phyloP scores from a whole-genome alignment of 2,329 filamentous ascomycete species.

The Fonsecaea pedrosoi region DNA sequence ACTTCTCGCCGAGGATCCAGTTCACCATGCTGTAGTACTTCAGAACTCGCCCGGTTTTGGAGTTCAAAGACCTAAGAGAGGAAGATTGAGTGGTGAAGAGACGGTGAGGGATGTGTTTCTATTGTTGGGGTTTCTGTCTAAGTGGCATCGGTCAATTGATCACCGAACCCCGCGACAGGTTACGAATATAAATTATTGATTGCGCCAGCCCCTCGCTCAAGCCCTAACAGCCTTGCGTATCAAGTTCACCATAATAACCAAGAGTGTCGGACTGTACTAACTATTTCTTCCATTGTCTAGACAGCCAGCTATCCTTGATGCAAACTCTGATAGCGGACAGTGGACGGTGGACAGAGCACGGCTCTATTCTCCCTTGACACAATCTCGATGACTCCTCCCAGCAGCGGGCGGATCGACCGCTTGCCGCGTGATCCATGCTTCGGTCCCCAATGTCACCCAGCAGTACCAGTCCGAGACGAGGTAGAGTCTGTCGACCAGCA shows the following conservation, averaged over 20 bases:
- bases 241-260: too few species aligned
- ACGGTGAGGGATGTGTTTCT: conserved; percentile 13
- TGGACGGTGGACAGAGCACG: too few species aligned
- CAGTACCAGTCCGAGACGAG: conserved; percentile 24
- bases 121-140: neutral
- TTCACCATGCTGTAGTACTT: conserved; percentile 29
- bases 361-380: neutral
- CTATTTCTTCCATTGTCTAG: too few species aligned
- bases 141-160: conserved; percentile 3
- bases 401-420: conserved; percentile 6
- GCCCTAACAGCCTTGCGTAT: too few species aligned
- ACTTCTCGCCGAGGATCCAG: conserved; percentile 39
- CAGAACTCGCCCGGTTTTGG: neutral
- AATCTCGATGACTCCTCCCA: neutral
- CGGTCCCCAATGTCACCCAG: conserved; percentile 18
- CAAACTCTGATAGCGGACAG: too few species aligned
- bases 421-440: conserved; percentile 14
- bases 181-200: too few species aligned
- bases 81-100: neutral
- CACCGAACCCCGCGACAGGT: neutral
- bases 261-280: too few species aligned
- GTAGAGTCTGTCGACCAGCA: conserved; percentile 16
- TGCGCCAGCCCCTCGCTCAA: too few species aligned
- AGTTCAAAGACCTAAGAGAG: neutral
- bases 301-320: too few species aligned